Percentiles rank a stretch among this genome's conserved stretches.
These are phyloP conservation scores for Dendryphion nanum DNA, from an alignment of 2,329 filamentous ascomycete genomes.

Conservation along the genomic window DNA sequence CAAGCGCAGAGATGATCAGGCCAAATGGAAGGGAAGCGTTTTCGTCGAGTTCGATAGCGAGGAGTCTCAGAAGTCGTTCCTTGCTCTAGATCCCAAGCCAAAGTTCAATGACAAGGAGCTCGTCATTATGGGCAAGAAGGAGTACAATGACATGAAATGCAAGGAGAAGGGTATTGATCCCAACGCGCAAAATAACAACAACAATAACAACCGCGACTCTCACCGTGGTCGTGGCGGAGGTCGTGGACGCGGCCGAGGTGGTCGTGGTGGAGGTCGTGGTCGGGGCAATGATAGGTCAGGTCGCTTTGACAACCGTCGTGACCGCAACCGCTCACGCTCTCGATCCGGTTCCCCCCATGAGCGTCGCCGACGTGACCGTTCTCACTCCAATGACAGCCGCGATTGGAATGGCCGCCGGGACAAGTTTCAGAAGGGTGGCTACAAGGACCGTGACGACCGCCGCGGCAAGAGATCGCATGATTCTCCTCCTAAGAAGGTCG, in stretches of 20 bases:
- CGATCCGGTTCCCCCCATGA: no score
- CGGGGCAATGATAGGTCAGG: conserved; percentile 27
- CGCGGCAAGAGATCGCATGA: conserved; percentile 4
- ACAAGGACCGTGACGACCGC: conserved; percentile 12
- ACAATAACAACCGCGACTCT: conserved; percentile 19
- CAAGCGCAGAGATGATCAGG: conserved; percentile 70
- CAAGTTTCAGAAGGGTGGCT: conserved; percentile 29
- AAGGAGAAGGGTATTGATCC: conserved; percentile 46
- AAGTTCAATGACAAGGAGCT: conserved; percentile 80
- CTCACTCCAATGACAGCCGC: conserved; percentile 9
- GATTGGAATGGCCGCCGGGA: conserved; percentile 22
- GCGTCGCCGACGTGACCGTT: neutral
- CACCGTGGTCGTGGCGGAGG: conserved; percentile 27
- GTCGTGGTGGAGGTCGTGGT: conserved; percentile 28
- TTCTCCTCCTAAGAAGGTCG: conserved; percentile 2
- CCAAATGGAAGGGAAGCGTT: conserved; percentile 90
- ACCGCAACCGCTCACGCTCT: conserved; percentile 3
- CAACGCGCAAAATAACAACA: conserved; percentile 37
- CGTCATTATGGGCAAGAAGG: conserved; percentile 81
- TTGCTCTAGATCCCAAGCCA: conserved; percentile 76
- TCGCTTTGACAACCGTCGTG: conserved; percentile 14
- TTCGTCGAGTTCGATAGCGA: conserved; percentile 89
- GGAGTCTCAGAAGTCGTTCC: conserved; percentile 76
- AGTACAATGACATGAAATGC: conserved; percentile 64
- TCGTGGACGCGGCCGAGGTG: conserved; percentile 23